Base-by-base conservation (phyloP, 225 moss, liverwort and hornwort genomes). In the Neckera pumila region DNA sequence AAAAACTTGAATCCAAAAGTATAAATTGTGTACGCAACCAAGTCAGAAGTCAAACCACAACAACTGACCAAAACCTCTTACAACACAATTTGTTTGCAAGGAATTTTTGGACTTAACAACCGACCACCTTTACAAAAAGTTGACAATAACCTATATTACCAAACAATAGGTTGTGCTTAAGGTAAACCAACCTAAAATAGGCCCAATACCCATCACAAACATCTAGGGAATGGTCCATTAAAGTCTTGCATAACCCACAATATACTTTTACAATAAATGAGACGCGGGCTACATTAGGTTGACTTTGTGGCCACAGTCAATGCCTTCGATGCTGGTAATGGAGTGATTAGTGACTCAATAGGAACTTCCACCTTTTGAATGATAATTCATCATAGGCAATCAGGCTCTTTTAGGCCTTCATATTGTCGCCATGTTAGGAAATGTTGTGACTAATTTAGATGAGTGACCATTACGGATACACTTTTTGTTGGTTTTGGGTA, bases 51-150 rank as follows among this genome's bases (percentile, higher is more conserved):
- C 2, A 34, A 51, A 34, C 22, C 6, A 1, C 1, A 14, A 0
- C 1, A 76, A 0, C 5, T 34, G 1, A 22, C 2, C 0, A 1
- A 76, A 51, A 14, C 3, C 3, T 49, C 5, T 1, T 14, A 22
- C 14, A 53, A 3, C 1, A 3, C 6, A 54, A 36, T 54, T 23
- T 36, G 5, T 0, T 54, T 77, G 23, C 20, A 36, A 54, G 36
- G 36, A 77, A 7, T 15, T 1, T 23, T 9, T 3, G 8, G 13
- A 1, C 0, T 14, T 11, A 2, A 12, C 4, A 20, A 49, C 49
- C 20, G 49, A 49, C 21, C 7, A 13, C 5, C 22, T 21, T 1
- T 14, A 2, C 14, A 9, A 22, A 14, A 51, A 76, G 22, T 34
- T 76, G 76, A 23, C 5, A 18, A 51, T 14, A 54, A 11, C 14